Evolutionary conservation across 306 rosid species (phyloP).

Genomic region (Pachyrhizus erosus): DNA sequence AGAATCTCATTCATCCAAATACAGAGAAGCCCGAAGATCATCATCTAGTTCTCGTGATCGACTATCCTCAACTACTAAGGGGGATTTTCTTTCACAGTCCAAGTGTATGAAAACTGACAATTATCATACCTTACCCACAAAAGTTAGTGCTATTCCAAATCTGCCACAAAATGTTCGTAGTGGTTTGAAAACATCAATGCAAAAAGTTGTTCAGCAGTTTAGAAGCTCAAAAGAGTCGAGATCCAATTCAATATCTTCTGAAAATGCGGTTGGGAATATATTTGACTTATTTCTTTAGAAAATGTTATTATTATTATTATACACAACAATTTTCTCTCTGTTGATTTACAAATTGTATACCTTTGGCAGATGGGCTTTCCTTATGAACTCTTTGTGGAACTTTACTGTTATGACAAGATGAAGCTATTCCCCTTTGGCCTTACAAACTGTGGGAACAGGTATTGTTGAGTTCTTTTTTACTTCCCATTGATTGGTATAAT

Average conservation of each 20-base stretch:
- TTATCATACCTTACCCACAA: conserved; percentile 58
- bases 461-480: conserved; percentile 40
- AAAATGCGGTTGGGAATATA: conserved; percentile 57
- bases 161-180: conserved; percentile 63
- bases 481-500: conserved; percentile 21
- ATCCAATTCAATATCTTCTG: conserved; percentile 43
- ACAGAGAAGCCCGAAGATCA: conserved; percentile 50
- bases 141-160: conserved; percentile 50
- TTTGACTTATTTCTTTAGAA: conserved; percentile 37
- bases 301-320: conserved; percentile 4
- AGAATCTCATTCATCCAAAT: conserved; percentile 35
- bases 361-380: conserved; percentile 70
- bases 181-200: conserved; percentile 73
- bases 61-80: conserved; percentile 49
- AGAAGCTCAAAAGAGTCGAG: conserved; percentile 65
- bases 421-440: conserved; percentile 77
- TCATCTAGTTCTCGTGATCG: conserved; percentile 50
- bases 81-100: conserved; percentile 49
- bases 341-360: conserved; percentile 42
- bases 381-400: conserved; percentile 64
- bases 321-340: conserved; percentile 15
- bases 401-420: conserved; percentile 66
- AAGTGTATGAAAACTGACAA: conserved; percentile 54
- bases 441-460: conserved; percentile 85
- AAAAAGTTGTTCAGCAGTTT: conserved; percentile 80